These are phyloP conservation scores for Xylaria sp. DNA, from an alignment of 2,329 filamentous ascomycete genomes.

Conservation along the genomic window DNA sequence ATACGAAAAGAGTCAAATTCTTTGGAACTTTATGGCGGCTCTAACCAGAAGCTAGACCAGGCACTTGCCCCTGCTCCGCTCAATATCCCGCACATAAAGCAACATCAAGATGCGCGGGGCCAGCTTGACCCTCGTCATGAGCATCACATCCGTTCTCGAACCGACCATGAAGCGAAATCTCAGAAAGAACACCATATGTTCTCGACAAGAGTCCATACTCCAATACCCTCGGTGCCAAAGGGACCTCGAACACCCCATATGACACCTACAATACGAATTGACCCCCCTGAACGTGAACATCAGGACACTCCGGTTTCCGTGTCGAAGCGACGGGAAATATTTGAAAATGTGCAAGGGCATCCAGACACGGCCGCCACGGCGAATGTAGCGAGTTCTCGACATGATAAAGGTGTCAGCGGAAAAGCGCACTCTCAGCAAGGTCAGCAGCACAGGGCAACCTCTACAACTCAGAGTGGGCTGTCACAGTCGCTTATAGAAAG, in stretches of 20 bases:
- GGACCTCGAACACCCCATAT: background rate
- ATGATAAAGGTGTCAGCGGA: background rate
- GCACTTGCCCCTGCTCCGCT: background rate
- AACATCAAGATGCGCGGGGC: constrained; percentile 11
- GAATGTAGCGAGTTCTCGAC: constrained; percentile 1
- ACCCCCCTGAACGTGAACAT: background rate
- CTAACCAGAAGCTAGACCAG: background rate
- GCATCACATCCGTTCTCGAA: background rate
- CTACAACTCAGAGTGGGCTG: constrained; percentile 12
- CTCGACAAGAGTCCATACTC: background rate
- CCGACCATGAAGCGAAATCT: background rate
- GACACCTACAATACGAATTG: constrained; percentile 13
- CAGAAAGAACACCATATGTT: background rate
- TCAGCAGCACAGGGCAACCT: constrained; percentile 3
- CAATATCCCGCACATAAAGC: background rate
- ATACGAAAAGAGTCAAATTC: background rate
- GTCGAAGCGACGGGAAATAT: constrained; percentile 23
- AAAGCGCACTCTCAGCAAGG: background rate
- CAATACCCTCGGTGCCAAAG: background rate
- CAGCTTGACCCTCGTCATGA: background rate
- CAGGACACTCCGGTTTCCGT: constrained; percentile 13
- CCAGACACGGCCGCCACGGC: background rate
- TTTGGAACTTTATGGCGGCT: background rate
- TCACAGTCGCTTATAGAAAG: constrained; percentile 25
- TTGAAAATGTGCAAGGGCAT: constrained; percentile 20